These are phyloP conservation scores for Penicillium hordei DNA, from an alignment of 2,329 filamentous ascomycete genomes.

Conservation along the genomic window DNA sequence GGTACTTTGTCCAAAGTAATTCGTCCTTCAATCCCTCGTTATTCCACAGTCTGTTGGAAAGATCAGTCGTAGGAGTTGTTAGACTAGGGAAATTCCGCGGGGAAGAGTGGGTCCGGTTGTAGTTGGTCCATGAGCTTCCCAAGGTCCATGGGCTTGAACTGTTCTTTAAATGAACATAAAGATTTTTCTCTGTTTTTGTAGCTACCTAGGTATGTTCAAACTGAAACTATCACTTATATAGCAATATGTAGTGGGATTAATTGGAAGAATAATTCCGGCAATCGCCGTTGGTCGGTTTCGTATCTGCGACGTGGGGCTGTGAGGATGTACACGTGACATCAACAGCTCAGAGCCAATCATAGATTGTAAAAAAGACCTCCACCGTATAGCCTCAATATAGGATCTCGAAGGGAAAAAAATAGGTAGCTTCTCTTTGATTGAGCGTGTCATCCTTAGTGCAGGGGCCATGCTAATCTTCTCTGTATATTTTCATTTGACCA, in stretches of 20 bases:
- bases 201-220: background rate
- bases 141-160: background rate
- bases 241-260: background rate
- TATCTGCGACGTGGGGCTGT: background rate
- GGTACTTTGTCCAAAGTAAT: background rate
- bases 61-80: background rate
- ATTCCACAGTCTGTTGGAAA: background rate
- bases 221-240: background rate
- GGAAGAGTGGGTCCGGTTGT: background rate
- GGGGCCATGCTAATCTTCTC: constrained; percentile 81
- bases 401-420: too few species aligned
- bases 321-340: accelerated
- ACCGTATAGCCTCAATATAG: background rate
- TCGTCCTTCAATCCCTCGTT: background rate
- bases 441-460: constrained; percentile 93
- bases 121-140: background rate
- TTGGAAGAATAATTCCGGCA: background rate
- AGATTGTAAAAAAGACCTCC: background rate
- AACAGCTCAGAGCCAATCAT: background rate
- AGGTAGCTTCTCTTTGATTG: constrained; percentile 73
- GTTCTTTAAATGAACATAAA: background rate
- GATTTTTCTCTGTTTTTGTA: background rate
- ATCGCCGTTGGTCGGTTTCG: background rate
- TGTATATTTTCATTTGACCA: constrained; percentile 68
- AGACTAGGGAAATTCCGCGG: background rate